Base-by-base conservation (phyloP, 805 yeast genomes). In the Isabelozyma pseudorhagii region DNA sequence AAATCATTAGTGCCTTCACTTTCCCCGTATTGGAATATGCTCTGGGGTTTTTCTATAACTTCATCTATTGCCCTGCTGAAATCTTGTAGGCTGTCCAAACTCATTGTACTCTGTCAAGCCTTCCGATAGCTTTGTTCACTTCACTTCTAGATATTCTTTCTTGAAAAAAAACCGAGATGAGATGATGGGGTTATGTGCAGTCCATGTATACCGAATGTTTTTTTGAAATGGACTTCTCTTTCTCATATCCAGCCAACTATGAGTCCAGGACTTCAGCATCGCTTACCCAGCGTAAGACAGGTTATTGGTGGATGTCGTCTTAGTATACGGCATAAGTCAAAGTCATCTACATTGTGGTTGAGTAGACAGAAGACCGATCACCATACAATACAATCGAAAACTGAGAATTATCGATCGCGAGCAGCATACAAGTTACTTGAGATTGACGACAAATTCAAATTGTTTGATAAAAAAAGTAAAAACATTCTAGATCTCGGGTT, bases 391-490 rank as follows among this genome's bases (percentile, higher is more conserved):
- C 84, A 84, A 54, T 93, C 97, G 3, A 81, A 79, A 56, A 68
- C 69, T 4, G 75, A 78, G 42, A 79, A 87, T 46, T 80, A 80
- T 57, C 77, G 84, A 57, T 90, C 97, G 1, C 68, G 99, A 42
- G 99, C 99, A 0, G 97, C 97, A 0, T 93, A 83, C 70, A 94
- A 94, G 61, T 72, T 94, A 34, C 64, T 83, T 18, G 96, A 93
- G 61, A 75, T 94, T 9, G 83, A 92, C 62, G 72, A 81, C 13
- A 82, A 79, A 57, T 87, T 75, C 67, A 65, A 73, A 31, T 52
- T 94, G 2, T 84, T 93, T 63, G 62, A 53, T 44, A 66, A 68
- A 39, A 75, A 75, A 2, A 75, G 82, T 0, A 75, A 70, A 54
- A 79, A 82, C 41, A 87, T 94, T 0, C 82, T 94, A 4, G 99